Evolutionary conservation across 306 rosid species (phyloP).

Genomic region (Gillenia trifoliata): DNA sequence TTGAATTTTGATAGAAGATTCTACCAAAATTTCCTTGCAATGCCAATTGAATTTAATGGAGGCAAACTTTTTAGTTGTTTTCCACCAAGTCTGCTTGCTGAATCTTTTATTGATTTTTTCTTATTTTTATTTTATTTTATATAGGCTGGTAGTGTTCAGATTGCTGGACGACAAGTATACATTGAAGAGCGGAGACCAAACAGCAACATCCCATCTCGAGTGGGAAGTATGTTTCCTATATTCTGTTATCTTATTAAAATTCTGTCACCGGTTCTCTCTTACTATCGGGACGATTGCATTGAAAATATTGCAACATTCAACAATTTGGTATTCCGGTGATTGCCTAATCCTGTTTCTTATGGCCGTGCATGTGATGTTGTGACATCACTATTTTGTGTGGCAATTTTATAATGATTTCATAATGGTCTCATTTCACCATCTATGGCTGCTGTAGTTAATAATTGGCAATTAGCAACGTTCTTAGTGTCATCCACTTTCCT

Average conservation of each 20-base stretch:
- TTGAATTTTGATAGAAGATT: neutral
- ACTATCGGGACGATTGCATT: neutral
- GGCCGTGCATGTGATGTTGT: neutral
- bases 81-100: neutral
- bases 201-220: constrained; percentile 73
- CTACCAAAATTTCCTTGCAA: neutral
- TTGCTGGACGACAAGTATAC: constrained; percentile 83
- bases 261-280: neutral
- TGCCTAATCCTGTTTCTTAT: neutral
- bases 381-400: neutral
- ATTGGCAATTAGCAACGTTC: neutral
- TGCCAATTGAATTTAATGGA: neutral
- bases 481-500: neutral
- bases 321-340: neutral
- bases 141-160: constrained; percentile 67
- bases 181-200: constrained; percentile 95
- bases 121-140: neutral
- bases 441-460: neutral
- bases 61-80: neutral
- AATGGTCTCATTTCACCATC: neutral
- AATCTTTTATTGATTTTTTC: neutral
- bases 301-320: neutral
- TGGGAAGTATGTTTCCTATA: constrained; percentile 56
- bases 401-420: neutral
- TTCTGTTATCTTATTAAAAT: neutral